phyloP scores from a whole-genome alignment of 768 basidiomycete genomes.

The Xerocomellus amylosporus region DNA sequence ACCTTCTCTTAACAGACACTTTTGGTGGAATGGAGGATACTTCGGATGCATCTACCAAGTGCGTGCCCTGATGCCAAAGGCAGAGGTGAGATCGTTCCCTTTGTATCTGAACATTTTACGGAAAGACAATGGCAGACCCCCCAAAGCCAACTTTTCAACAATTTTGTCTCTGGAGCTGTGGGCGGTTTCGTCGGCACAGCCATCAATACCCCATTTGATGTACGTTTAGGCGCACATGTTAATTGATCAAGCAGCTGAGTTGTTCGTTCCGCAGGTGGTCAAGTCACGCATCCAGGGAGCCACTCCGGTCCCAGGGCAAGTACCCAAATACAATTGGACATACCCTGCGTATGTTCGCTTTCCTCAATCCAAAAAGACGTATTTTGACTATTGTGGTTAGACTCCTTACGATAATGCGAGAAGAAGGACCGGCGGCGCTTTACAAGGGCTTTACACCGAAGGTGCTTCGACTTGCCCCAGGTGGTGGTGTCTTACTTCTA shows the following conservation, averaged over 20 bases:
- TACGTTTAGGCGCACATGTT: slow-evolving; percentile 20
- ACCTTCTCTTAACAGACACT: slow-evolving; percentile 46
- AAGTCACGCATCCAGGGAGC: slow-evolving; percentile 93
- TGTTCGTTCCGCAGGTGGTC: slow-evolving; percentile 60
- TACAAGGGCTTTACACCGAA: slow-evolving; percentile 98
- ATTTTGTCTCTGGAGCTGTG: slow-evolving; percentile 85
- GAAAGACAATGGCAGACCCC: slow-evolving; percentile 44
- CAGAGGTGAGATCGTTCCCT: slow-evolving; percentile 55
- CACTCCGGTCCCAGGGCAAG: slow-evolving; percentile 60
- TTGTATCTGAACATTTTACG: background rate
- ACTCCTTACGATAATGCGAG: slow-evolving; percentile 73
- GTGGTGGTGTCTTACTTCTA: slow-evolving; percentile 89
- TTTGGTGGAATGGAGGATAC: slow-evolving; percentile 95
- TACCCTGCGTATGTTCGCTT: slow-evolving; percentile 64
- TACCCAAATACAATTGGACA: slow-evolving; percentile 91
- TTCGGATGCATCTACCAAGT: slow-evolving; percentile 92
- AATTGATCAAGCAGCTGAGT: background rate
- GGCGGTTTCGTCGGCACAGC: slow-evolving; percentile 90
- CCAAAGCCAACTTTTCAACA: slow-evolving; percentile 77
- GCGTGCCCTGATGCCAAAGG: slow-evolving; percentile 72
- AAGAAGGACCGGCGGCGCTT: slow-evolving; percentile 81
- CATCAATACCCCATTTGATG: slow-evolving; percentile 84
- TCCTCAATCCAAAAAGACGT: background rate
- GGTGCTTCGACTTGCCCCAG: slow-evolving; percentile 90
- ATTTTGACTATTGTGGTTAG: slow-evolving; percentile 25